Evolutionary conservation across 768 basidiomycete species (phyloP), one percentile per base, ranked within the genome.

Genomic region (Steccherinum ochraceum): DNA sequence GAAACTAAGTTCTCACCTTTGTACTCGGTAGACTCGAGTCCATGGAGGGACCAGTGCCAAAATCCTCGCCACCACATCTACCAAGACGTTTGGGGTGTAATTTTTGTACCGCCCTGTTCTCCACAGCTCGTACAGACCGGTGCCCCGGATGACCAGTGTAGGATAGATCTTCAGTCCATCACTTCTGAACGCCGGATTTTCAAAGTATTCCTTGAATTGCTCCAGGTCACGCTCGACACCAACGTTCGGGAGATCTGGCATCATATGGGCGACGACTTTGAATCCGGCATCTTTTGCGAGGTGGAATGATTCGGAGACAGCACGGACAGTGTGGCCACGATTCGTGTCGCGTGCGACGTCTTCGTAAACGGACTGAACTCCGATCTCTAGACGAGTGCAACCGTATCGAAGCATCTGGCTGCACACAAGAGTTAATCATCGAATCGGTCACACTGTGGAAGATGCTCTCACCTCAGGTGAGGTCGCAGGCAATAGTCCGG

Each of bases 251-350:
- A 98, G 79, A 67, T 99, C 95, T 12, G 94, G 93, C 94, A 99
- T 99, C 96, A 98, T 98, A 65, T 99, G 96, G 18, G 94, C 94
- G 24, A 99, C 96, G 49, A 99, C 94, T 69, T 99, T 99, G 84
- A 96, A 99, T 3, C 96, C 96, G 1, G 95, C 96, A 61, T 99
- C 95, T 67, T 99, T 99, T 18, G 93, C 86, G 60, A 99, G 83
- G 62, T 98, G 95, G 70, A 99, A 99, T 12, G 88, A 90, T 67
- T 99, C 95, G 44, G 90, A 85, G 49, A 97, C 95, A 7, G 95
- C 92, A 48, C 92, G 92, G 46, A 99, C 96, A 21, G 96, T 99
- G 68, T 99, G 96, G 0, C 96, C 96, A 49, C 96, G 88, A 66
- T 99, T 99, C 18, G 96, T 97, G 66, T 99, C 96, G 48, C 96